phyloP scores from a whole-genome alignment of 2,329 filamentous ascomycete genomes.

The Periglandula ipomoeae region DNA sequence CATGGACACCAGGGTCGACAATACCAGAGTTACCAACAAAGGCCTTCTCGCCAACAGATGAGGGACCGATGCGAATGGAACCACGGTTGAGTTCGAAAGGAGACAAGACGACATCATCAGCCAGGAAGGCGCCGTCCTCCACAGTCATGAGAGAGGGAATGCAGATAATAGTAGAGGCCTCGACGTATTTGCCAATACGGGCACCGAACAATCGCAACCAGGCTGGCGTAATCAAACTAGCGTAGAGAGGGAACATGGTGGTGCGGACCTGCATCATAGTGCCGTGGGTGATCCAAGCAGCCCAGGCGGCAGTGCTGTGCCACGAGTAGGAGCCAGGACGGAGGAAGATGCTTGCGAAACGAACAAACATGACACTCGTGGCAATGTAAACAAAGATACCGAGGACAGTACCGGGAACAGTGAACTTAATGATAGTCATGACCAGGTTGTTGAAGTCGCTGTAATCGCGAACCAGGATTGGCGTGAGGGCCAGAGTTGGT shows the following conservation, averaged over 20 bases:
- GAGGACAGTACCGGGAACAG: constrained; percentile 6
- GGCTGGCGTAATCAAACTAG: constrained; percentile 13
- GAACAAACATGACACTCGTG: constrained; percentile 3
- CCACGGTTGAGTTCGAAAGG: constrained; percentile 11
- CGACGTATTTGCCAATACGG: constrained; percentile 12
- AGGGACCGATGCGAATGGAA: constrained; percentile 8
- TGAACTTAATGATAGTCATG: constrained; percentile 6
- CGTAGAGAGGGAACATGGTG: constrained; percentile 12
- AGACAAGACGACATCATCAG: constrained; percentile 13
- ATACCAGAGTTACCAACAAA: constrained; percentile 16
- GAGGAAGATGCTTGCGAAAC: constrained; percentile 8
- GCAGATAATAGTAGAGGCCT: constrained; percentile 12
- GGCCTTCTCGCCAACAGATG: constrained; percentile 8
- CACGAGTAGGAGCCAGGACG: constrained; percentile 13
- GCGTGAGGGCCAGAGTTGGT: constrained; percentile 9
- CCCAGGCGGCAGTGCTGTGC: constrained; percentile 12
- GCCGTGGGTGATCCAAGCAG: constrained; percentile 12
- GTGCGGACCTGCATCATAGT: constrained; percentile 10
- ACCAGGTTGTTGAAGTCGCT: constrained; percentile 7
- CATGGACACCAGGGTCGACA: constrained; percentile 9
- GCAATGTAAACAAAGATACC: constrained; percentile 7
- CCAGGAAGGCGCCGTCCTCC: constrained; percentile 13
- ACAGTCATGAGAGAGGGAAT: constrained; percentile 13
- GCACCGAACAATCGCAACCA: constrained; percentile 13
- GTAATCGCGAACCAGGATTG: constrained; percentile 9